Evolutionary conservation across 1,284 basidiomycete genomes (phyloP).

Genomic region (Vanrija humicola): DNA sequence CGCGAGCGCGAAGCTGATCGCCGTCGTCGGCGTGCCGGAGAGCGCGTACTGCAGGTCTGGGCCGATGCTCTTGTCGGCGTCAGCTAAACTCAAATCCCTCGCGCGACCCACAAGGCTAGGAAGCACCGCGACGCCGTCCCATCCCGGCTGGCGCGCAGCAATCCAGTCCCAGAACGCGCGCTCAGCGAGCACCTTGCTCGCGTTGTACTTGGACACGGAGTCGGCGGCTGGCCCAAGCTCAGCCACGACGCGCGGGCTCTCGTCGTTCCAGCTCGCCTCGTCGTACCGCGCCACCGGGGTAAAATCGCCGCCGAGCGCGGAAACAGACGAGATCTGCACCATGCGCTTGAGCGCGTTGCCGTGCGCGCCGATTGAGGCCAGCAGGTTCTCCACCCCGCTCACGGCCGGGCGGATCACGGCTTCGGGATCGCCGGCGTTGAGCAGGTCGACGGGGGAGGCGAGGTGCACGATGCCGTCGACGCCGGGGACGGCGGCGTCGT

Average conservation of each 20-base stretch:
- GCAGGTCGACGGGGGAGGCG: slow-evolving; percentile 16
- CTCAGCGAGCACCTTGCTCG: slow-evolving; percentile 29
- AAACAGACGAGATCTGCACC: neutral
- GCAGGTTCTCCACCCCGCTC: neutral
- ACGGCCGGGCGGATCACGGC: slow-evolving; percentile 4
- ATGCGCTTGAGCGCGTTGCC: neutral
- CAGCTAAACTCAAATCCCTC: neutral
- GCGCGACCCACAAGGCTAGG: slow-evolving; percentile 8
- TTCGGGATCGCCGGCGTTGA: neutral
- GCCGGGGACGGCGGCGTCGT: slow-evolving; percentile 64
- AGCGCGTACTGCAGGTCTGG: neutral
- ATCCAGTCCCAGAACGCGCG: slow-evolving; percentile 33
- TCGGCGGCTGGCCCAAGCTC: slow-evolving; percentile 1
- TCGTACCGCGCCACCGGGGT: neutral
- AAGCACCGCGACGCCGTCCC: slow-evolving; percentile 12
- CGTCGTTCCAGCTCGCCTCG: slow-evolving; percentile 9
- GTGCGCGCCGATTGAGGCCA: neutral
- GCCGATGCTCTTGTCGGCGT: neutral
- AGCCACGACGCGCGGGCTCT: neutral
- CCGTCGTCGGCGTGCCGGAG: neutral
- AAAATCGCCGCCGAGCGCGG: neutral
- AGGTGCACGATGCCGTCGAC: slow-evolving; percentile 57
- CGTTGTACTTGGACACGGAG: slow-evolving; percentile 4
- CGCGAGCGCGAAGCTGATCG: neutral
- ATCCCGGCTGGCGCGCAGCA: neutral